phyloP scores from a whole-genome alignment of 805 yeast species.

The Saccharomycopsis javanensis region DNA sequence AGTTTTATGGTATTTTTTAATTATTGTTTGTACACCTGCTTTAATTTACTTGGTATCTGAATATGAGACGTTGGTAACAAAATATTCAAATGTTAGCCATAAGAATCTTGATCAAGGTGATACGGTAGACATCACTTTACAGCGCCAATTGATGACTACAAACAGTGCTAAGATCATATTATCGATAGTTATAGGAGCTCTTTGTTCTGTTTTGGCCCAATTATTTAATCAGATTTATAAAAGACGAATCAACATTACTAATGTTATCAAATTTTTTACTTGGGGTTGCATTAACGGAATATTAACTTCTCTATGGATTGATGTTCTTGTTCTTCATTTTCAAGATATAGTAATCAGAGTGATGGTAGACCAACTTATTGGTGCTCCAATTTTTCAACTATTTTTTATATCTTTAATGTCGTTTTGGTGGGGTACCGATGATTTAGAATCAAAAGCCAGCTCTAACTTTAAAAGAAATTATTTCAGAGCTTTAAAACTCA shows the following conservation, averaged over 20 bases:
- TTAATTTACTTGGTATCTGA: neutral
- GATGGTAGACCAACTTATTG: slow-evolving; percentile 43
- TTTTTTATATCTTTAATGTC: slow-evolving; percentile 39
- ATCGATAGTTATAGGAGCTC: slow-evolving; percentile 13
- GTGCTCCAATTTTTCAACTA: slow-evolving; percentile 46
- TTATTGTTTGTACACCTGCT: neutral
- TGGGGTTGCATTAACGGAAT: slow-evolving; percentile 58
- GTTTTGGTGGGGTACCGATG: slow-evolving; percentile 44
- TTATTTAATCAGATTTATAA: slow-evolving; percentile 17
- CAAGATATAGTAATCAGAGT: slow-evolving; percentile 33
- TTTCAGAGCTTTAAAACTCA: slow-evolving; percentile 39
- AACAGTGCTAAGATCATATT: neutral
- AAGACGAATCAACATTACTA: slow-evolving; percentile 5
- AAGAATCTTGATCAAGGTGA: neutral
- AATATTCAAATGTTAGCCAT: neutral
- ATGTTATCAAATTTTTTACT: slow-evolving; percentile 35
- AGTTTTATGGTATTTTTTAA: neutral
- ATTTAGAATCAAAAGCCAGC: slow-evolving; percentile 6
- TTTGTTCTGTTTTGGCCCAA: slow-evolving; percentile 18
- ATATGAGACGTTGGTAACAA: neutral
- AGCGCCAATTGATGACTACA: neutral
- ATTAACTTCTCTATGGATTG: slow-evolving; percentile 47
- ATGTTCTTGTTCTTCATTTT: slow-evolving; percentile 31
- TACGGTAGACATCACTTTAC: neutral
- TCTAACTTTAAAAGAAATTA: slow-evolving; percentile 31